These are phyloP conservation scores for Euphrasia confusa DNA, from an alignment of 257 asterid species.

Conservation along the genomic window DNA sequence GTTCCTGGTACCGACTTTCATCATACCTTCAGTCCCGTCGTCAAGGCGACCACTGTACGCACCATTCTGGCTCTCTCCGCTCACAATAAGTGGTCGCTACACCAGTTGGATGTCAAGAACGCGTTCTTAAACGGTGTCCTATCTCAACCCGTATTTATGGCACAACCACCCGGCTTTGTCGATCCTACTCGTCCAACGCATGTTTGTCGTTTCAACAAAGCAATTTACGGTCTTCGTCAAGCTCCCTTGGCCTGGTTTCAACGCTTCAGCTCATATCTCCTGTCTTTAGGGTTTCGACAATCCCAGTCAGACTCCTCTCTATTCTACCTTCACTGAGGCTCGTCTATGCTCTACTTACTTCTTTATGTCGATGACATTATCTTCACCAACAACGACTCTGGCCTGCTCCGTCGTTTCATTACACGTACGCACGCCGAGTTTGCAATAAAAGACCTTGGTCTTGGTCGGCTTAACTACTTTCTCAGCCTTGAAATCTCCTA, in stretches of 20 bases:
- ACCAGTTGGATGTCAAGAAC: neutral
- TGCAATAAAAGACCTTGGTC: neutral
- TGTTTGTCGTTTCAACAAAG: neutral
- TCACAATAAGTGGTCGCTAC: neutral
- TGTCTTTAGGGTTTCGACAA: neutral
- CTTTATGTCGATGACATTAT: too few species aligned
- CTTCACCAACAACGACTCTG: too few species aligned
- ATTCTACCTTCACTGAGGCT: too few species aligned
- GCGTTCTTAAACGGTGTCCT: too few species aligned
- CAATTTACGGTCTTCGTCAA: neutral
- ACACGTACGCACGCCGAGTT: neutral
- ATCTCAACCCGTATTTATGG: too few species aligned
- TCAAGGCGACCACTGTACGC: neutral
- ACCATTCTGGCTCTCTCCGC: neutral
- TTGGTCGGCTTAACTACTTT: neutral
- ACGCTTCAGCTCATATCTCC: neutral
- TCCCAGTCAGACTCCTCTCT: too few species aligned
- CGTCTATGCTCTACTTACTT: too few species aligned
- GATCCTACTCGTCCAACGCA: neutral
- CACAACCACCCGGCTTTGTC: too few species aligned
- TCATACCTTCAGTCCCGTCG: conserved; percentile 8
- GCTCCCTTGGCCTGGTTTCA: neutral
- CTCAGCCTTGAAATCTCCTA: neutral
- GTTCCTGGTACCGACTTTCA: neutral
- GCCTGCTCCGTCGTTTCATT: neutral